These are phyloP conservation scores for Cytauxzoon felis DNA, from an alignment of 169 alveolate species.

Conservation along the genomic window DNA sequence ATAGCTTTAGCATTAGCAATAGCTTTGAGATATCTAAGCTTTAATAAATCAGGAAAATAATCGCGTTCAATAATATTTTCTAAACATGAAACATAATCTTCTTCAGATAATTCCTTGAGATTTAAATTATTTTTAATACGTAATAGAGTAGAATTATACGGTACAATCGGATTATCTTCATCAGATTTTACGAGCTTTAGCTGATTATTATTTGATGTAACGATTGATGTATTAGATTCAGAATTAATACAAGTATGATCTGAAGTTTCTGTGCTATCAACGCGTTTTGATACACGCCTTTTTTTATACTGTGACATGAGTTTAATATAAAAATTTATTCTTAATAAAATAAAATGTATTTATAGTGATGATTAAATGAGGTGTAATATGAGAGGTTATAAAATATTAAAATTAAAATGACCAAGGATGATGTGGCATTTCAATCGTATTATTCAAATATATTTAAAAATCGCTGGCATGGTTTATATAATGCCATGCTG, in stretches of 20 bases:
- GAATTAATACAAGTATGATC: too few species aligned
- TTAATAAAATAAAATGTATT: too few species aligned
- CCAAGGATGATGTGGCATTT: neutral
- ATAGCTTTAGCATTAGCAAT: conserved; percentile 23
- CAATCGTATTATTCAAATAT: conserved; percentile 37
- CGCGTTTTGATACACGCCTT: too few species aligned
- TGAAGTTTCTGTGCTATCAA: too few species aligned
- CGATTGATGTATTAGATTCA: too few species aligned
- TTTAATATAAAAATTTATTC: too few species aligned
- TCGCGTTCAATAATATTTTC: conserved; percentile 70
- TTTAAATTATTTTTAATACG: conserved; percentile 18
- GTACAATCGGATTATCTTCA: conserved; percentile 20
- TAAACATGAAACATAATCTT: conserved; percentile 67
- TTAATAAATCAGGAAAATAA: conserved; percentile 64
- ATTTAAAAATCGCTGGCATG: conserved; percentile 39
- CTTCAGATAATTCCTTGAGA: conserved; percentile 61
- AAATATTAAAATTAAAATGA: too few species aligned
- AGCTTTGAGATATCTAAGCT: conserved; percentile 26
- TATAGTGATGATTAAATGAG: too few species aligned
- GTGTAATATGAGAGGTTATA: too few species aligned
- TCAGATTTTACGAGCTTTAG: too few species aligned
- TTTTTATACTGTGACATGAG: too few species aligned
- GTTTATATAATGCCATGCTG: conserved; percentile 13
- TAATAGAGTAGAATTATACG: conserved; percentile 17
- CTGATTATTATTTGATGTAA: too few species aligned